Evolutionary conservation across 495 filamentous ascomycete species (phyloP).

Genomic region (Trichoderma orchidacearum): DNA sequence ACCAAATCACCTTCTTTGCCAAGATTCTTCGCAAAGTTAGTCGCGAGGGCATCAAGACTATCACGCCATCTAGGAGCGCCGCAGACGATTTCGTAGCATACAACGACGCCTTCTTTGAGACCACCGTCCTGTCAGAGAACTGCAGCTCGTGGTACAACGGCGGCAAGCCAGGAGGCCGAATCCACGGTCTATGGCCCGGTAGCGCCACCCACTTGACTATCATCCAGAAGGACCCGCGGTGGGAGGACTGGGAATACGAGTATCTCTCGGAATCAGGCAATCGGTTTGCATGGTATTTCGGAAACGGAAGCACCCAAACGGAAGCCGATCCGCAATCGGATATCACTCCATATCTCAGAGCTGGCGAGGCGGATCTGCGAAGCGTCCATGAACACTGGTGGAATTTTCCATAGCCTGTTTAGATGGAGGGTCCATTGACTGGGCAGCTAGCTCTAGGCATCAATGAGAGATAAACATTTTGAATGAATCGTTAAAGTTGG

Average conservation of each 20-base stretch:
- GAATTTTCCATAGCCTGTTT: constrained; percentile 11
- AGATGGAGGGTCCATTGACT: too few species aligned
- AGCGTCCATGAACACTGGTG: constrained; percentile 31
- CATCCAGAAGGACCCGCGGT: constrained; percentile 45
- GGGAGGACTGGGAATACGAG: constrained; percentile 62
- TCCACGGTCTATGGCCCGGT: constrained; percentile 56
- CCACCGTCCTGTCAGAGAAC: constrained; percentile 46
- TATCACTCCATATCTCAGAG: constrained; percentile 25
- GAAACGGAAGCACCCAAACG: constrained; percentile 25
- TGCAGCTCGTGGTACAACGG: constrained; percentile 63
- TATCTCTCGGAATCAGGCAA: constrained; percentile 31
- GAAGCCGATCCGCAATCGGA: constrained; percentile 21
- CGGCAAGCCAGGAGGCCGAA: constrained; percentile 38
- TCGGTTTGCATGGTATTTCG: constrained; percentile 29
- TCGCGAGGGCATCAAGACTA: constrained; percentile 48
- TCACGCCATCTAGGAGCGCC: constrained; percentile 37
- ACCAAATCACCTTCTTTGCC: constrained; percentile 43
- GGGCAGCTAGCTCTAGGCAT: too few species aligned
- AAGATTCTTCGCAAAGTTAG: constrained; percentile 51
- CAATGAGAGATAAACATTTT: neutral
- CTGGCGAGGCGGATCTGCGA: constrained; percentile 20
- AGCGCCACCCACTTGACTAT: constrained; percentile 44
- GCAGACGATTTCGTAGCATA: constrained; percentile 51
- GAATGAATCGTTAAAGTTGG: too few species aligned
- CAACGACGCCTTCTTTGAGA: constrained; percentile 46